Evolutionary conservation across 805 yeast genomes (phyloP), one percentile per base, ranked within the genome.

Genomic region (Candida nitratophila): DNA sequence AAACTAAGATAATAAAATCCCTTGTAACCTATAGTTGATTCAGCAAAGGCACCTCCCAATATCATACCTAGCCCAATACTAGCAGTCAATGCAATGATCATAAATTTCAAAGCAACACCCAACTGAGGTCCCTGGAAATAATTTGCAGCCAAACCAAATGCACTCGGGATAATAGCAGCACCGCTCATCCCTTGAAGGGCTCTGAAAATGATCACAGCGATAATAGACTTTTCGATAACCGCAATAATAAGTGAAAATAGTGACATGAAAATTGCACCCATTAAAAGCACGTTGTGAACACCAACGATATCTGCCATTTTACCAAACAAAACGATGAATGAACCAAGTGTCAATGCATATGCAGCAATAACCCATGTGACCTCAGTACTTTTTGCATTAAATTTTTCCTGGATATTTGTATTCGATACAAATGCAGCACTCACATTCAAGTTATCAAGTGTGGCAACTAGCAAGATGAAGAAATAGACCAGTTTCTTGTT

Each of bases 121-220:
- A 57, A 38, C 6, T 44, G 32, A 3, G 46, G 34, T 9, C 57
- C 60, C 15, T 41, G 41, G 39, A 50, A 59, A 39, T 56, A 56
- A 37, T 52, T 48, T 4, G 54, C 59, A 5, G 52, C 47, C 8
- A 59, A 17, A 1, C 55, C 52, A 42, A 47, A 41, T 1, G 50
- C 46, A 36, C 52, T 47, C 2, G 76, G 77, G 16, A 73, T 54
- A 10, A 68, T 45, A 5, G 66, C 60, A 1, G 76, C 65, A 1
- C 68, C 77, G 16, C 67, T 60, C 6, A 70, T 51, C 15, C 77
- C 77, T 49, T 71, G 77, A 0, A 73, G 41, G 1, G 75, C 74
- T 49, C 77, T 57, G 42, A 73, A 63, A 0, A 71, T 64, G 41
- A 70, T 66, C 41, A 72, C 50, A 1, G 57, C 69, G 33, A 49